Percentiles rank a stretch among this genome's conserved stretches.
Conservation (phyloP, 176 grass and related monocot species). For the Cenchrus americanus region DNA sequence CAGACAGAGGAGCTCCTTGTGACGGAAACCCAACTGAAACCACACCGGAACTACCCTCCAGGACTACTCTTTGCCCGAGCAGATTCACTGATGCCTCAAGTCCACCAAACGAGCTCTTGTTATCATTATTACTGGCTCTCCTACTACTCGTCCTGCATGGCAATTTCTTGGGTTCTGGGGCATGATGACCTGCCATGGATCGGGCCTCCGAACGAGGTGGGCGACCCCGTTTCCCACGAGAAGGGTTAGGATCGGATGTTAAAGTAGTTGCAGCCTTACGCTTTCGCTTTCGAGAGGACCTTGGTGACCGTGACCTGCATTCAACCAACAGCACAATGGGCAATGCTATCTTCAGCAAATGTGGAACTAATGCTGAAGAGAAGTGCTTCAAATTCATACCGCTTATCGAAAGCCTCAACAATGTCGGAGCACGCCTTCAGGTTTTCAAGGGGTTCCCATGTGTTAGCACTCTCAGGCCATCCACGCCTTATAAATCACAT, state of each 20-base stretch:
- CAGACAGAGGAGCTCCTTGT: constrained; percentile 32
- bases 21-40: constrained; percentile 37
- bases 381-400: constrained; percentile 40
- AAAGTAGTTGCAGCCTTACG: constrained; percentile 42
- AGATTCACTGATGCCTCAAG: constrained; percentile 31
- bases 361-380: constrained; percentile 25
- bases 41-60: constrained; percentile 42
- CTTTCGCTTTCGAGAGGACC: constrained; percentile 58
- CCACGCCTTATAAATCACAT: constrained; percentile 59
- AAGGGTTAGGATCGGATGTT: constrained; percentile 35
- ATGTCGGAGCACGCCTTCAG: constrained; percentile 68
- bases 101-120: constrained; percentile 25
- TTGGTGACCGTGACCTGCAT: constrained; percentile 48
- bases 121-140: constrained; percentile 45
- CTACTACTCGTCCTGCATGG: constrained; percentile 52
- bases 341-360: constrained; percentile 22
- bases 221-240: constrained; percentile 56
- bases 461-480: constrained; percentile 83
- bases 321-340: constrained; percentile 27
- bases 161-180: constrained; percentile 38
- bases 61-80: constrained; percentile 15
- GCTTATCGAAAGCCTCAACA: constrained; percentile 68
- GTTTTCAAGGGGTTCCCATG: constrained; percentile 85
- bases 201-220: constrained; percentile 46
- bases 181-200: constrained; percentile 15